Conservation (phyloP, 176 grass and related monocot genomes). For the Thinopyrum elongatum region DNA sequence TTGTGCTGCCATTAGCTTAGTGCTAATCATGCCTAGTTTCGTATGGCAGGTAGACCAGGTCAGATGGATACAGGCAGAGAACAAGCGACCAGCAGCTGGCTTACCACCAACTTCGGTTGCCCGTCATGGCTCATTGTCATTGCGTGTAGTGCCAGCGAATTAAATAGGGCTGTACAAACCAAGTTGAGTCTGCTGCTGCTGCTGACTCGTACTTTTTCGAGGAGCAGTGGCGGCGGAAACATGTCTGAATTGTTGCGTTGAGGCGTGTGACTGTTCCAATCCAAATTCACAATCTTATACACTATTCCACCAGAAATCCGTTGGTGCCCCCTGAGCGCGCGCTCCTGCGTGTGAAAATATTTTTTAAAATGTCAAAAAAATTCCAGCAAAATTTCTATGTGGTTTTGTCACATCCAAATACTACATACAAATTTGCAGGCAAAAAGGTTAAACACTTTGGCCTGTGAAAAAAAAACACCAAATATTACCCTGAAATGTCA, state of each 20-base stretch:
- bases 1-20: neutral
- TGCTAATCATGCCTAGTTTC: neutral
- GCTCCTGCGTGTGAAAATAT: too few relatives aligned
- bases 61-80: neutral
- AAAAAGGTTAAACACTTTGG: too few relatives aligned
- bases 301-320: too few relatives aligned
- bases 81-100: neutral
- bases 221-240: neutral
- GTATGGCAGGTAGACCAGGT: neutral
- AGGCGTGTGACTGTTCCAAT: neutral
- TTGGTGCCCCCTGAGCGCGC: too few relatives aligned
- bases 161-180: neutral
- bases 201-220: too few relatives aligned
- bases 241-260: neutral
- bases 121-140: neutral
- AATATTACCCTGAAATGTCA: too few relatives aligned
- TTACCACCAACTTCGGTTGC: constrained; percentile 27
- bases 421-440: too few relatives aligned
- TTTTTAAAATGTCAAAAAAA: too few relatives aligned
- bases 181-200: neutral
- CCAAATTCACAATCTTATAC: too few relatives aligned
- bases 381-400: too few relatives aligned
- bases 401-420: too few relatives aligned
- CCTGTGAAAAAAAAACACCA: too few relatives aligned
- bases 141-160: neutral